Evolutionary conservation across 2,329 filamentous ascomycete genomes (phyloP).

Genomic region (Coniosporium tulheliwenetii): DNA sequence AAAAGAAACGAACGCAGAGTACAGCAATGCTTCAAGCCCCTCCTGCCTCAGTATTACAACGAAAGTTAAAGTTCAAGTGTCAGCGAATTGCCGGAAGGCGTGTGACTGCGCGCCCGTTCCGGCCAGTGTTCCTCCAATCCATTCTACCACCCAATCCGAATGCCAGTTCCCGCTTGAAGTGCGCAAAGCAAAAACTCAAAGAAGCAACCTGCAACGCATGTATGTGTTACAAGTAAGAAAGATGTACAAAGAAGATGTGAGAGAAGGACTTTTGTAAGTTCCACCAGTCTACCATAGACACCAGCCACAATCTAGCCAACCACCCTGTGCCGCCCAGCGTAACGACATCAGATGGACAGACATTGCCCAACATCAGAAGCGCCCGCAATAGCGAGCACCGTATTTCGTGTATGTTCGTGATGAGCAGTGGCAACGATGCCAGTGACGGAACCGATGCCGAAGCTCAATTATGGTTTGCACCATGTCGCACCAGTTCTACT

Average conservation of each 20-base stretch:
- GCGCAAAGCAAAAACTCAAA: too few species aligned
- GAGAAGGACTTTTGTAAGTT: constrained; percentile 11
- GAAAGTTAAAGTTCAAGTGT: constrained; percentile 10
- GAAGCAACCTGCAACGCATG: too few species aligned
- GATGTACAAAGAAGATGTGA: constrained; percentile 14
- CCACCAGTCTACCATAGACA: constrained; percentile 17
- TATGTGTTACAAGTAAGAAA: constrained; percentile 9
- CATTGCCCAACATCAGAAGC: too few species aligned
- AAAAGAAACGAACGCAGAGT: constrained; percentile 8
- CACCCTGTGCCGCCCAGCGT: constrained; percentile 16
- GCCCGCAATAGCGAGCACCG: too few species aligned
- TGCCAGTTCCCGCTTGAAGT: too few species aligned
- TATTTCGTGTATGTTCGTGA: too few species aligned
- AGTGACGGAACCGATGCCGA: too few species aligned
- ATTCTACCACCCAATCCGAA: too few species aligned
- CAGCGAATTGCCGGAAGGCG: too few species aligned
- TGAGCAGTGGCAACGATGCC: too few species aligned
- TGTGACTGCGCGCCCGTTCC: too few species aligned
- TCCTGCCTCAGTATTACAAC: constrained; percentile 16
- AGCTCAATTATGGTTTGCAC: background rate
- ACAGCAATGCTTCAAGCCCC: constrained; percentile 5
- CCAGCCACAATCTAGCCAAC: background rate
- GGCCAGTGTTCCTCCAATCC: too few species aligned
- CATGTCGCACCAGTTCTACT: constrained; percentile 34
- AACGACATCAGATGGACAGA: constrained; percentile 9